Conservation (phyloP, 2,329 filamentous ascomycete species). For the Thermothelomyces thermophilus region DNA sequence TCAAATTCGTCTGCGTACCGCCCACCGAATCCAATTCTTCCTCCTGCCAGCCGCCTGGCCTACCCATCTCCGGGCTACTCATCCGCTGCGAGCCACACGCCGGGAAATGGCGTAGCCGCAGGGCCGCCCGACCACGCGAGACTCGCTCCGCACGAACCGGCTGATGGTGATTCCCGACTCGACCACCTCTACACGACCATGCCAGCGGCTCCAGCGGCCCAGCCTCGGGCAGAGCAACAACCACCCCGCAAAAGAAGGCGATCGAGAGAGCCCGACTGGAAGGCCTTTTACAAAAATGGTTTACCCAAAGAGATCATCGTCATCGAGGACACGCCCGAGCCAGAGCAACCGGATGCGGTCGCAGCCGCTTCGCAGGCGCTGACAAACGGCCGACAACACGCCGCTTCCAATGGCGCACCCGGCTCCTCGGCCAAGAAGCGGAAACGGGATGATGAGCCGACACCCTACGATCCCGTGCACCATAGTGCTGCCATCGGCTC, state of each 20-base stretch:
- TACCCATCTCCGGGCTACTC: slow-evolving; percentile 28
- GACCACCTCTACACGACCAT: slow-evolving; percentile 34
- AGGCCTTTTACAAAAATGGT: slow-evolving; percentile 75
- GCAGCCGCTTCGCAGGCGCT: slow-evolving; percentile 26
- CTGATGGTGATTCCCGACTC: slow-evolving; percentile 27
- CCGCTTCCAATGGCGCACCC: slow-evolving; percentile 27
- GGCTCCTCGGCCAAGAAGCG: slow-evolving; percentile 56
- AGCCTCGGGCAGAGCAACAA: slow-evolving; percentile 29
- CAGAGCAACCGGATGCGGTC: slow-evolving; percentile 37
- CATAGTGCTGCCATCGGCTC: slow-evolving; percentile 63
- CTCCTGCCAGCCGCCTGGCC: slow-evolving; percentile 35
- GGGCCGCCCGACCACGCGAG: slow-evolving; percentile 14
- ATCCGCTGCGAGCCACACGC: slow-evolving; percentile 25
- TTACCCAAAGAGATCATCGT: slow-evolving; percentile 80
- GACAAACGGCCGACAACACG: slow-evolving; percentile 34
- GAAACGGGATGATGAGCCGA: slow-evolving; percentile 55
- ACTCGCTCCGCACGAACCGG: slow-evolving; percentile 15
- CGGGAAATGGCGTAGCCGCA: slow-evolving; percentile 31
- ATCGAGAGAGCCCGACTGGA: slow-evolving; percentile 67
- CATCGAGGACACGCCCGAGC: slow-evolving; percentile 66
- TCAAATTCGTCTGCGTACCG: slow-evolving; percentile 37
- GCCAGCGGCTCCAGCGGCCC: slow-evolving; percentile 31
- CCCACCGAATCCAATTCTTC: slow-evolving; percentile 33
- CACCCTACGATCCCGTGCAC: slow-evolving; percentile 63
- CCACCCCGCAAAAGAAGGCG: slow-evolving; percentile 46